Base-by-base conservation (phyloP, 768 basidiomycete genomes). In the Scleroderma bovista region DNA sequence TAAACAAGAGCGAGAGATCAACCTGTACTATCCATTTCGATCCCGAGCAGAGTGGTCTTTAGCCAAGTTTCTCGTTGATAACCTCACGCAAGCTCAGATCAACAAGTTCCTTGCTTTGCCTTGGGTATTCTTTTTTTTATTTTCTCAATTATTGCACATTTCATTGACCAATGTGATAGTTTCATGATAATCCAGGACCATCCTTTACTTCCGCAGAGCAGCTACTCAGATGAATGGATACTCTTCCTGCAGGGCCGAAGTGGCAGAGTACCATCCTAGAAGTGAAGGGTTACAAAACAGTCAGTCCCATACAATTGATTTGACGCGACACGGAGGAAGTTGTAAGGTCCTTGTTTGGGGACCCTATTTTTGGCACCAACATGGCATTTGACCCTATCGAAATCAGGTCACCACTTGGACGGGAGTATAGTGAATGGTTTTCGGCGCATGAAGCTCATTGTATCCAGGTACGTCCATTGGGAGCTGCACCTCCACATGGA, bases 241-340 rank as follows among this genome's bases (percentile, higher is more conserved):
- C 50, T 5, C 48, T 67, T 4, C 63, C 63, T 2, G 29, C 24
- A 3, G 59, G 60, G 6, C 60, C 60, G 8, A 24, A 31, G 20
- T 67, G 65, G 63, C 46, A 53, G 32, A 48, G 22, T 16, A 55
- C 43, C 20, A 42, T 46, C 10, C 46, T 56, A 26, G 32, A 50
- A 29, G 29, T 47, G 11, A 36, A 26, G 1, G 46, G 46, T 17
- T 48, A 50, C 39, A 50, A 52, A 24, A 62, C 63, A 4, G 58
- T 51, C 37, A 22, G 44, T 3, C 56, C 58, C 1, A 41, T 67
- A 16, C 13, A 36, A 6, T 50, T 68, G 0, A 61, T 52, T 52
- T 65, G 63, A 47, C 55, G 62, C 3, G 57, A 69, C 46, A 46
- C 52, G 4, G 26, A 64, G 1, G 49, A 67, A 46, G 61, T 59